Base-by-base conservation (phyloP, 163 green algal genomes). In the Coccomyxa subellipsoidea region DNA sequence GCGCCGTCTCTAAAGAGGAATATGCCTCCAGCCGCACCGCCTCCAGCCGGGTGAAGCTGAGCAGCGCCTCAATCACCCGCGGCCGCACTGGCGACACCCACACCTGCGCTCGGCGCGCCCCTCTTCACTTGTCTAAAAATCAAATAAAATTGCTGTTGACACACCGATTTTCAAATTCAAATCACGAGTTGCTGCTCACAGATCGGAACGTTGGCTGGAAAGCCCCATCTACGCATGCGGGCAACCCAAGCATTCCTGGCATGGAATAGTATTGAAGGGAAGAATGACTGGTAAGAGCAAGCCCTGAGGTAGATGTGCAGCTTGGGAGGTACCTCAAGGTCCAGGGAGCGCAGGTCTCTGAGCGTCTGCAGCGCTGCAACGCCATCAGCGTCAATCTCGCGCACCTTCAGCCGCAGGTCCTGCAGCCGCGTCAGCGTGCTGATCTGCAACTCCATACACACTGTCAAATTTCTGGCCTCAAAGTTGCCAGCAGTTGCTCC, bases 271-370 rank as follows among this genome's bases (percentile, higher is more conserved):
- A n/a, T n/a, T n/a, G n/a, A n/a, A n/a, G n/a, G n/a, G n/a, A n/a
- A n/a, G n/a, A n/a, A n/a, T n/a, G n/a, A n/a, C n/a, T n/a, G n/a
- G n/a, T n/a, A n/a, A n/a, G n/a, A n/a, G n/a, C n/a, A n/a, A n/a
- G n/a, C n/a, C n/a, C n/a, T n/a, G n/a, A n/a, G n/a, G n/a, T n/a
- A n/a, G n/a, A n/a, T n/a, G n/a, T n/a, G n/a, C n/a, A n/a, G n/a
- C n/a, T n/a, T n/a, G n/a, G n/a, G n/a, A n/a, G n/a, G n/a, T 8
- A 77, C 70, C 70, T 77, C 70, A 31, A 77, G 70, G 70, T 77
- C 70, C 7, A 77, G 31, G 8, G 70, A 77, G 70, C 70, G 70
- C 70, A 77, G 70, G 32, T 77, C 34, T 4, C 10, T 77, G 10
- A 77, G 70, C 27, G 32, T n/a, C 27, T 34, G 32, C 70, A 77